Conservation (phyloP, 139 green algal genomes). For the Chlamydomonas applanata region DNA sequence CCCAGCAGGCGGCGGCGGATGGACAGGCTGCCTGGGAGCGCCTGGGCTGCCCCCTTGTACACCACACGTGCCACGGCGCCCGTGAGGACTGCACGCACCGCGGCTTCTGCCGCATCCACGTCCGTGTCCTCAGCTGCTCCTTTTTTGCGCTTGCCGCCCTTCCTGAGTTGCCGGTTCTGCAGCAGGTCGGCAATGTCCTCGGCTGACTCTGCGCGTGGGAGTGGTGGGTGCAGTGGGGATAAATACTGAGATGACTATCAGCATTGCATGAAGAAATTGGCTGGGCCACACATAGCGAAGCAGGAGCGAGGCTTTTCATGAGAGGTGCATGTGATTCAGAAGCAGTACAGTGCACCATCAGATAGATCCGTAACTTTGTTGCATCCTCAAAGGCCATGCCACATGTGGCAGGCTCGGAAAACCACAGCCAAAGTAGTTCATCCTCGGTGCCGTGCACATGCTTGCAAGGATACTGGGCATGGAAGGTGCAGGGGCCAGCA, state of each 20-base stretch:
- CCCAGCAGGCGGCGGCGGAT: slow-evolving; percentile 56
- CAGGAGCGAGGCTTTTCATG: too few species aligned
- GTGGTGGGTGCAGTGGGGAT: too few species aligned
- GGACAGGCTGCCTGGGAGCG: slow-evolving; percentile 38
- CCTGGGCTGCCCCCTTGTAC: slow-evolving; percentile 45
- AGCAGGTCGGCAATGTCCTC: slow-evolving; percentile 1
- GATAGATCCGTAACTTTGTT: too few species aligned
- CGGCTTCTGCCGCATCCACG: slow-evolving; percentile 38
- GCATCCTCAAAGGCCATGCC: too few species aligned
- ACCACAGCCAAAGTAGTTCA: not conserved
- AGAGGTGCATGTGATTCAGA: too few species aligned
- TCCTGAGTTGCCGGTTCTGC: not conserved
- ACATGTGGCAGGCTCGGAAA: too few species aligned
- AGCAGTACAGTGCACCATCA: too few species aligned
- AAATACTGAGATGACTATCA: too few species aligned
- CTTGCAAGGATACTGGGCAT: not conserved
- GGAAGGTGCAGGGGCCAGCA: not conserved
- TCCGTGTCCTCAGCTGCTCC: not conserved
- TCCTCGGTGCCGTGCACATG: slow-evolving; percentile 1
- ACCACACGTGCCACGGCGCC: slow-evolving; percentile 64
- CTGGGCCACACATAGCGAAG: too few species aligned
- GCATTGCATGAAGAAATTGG: too few species aligned
- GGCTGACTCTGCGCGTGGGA: not conserved
- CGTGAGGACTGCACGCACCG: slow-evolving; percentile 57
- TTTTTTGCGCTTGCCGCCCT: not conserved